A percentile compares a stretch with the other conserved stretches of the same genome.
Evolutionary conservation across 441 rosid species (phyloP).

Genomic region (Arabidopsis lyrata): DNA sequence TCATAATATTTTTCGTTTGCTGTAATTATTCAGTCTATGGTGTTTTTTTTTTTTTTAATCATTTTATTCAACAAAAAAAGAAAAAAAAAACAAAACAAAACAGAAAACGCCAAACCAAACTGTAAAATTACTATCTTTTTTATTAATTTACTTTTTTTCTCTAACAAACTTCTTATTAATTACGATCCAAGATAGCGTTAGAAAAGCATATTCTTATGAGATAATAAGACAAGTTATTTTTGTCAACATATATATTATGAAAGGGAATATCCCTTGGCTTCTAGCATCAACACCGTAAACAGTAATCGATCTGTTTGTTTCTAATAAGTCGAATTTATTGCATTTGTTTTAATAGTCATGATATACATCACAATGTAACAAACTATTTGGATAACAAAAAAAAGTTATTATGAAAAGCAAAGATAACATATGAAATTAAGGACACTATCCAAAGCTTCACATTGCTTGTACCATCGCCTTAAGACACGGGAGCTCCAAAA

Average conservation of each 20-base stretch:
- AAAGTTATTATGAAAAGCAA: conserved; percentile 15
- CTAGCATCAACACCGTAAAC: conserved; percentile 13
- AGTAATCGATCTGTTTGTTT: neutral
- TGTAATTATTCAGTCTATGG: neutral
- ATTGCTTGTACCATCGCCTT: conserved; percentile 20
- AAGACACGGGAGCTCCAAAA: conserved; percentile 29
- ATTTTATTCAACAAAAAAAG: too few species aligned
- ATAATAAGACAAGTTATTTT: neutral
- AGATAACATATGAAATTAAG: conserved; percentile 19
- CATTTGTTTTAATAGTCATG: conserved; percentile 10
- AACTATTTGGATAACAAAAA: conserved; percentile 19
- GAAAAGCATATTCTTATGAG: conserved; percentile 15
- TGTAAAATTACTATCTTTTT: neutral
- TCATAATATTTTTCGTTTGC: too few species aligned
- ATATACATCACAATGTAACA: conserved; percentile 5
- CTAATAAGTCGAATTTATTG: neutral
- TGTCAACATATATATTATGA: neutral
- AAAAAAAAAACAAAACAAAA: too few species aligned
- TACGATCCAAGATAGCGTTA: conserved; percentile 7
- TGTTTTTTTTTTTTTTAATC: neutral
- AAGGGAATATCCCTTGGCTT: conserved; percentile 16
- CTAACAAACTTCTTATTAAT: neutral
- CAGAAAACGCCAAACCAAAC: neutral
- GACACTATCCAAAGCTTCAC: conserved; percentile 8
- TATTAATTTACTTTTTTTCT: neutral